Evolutionary conservation across 2,329 filamentous ascomycete genomes (phyloP), one percentile per base, ranked within the genome.

Genomic region (Cladosporium phlei): DNA sequence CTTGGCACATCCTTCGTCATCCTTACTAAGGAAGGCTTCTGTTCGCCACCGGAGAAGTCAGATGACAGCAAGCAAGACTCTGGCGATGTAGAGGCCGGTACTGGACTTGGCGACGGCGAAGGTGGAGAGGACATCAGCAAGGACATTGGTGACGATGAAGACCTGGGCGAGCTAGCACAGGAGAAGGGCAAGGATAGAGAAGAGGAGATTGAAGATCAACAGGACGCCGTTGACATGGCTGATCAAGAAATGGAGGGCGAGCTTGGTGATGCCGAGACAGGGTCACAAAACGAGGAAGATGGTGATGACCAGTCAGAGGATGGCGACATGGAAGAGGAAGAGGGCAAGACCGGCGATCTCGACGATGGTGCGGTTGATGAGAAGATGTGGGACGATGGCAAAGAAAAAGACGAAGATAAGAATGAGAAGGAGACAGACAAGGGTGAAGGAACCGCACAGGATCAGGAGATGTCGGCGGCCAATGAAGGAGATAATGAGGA

Each of bases 51-150:
- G 17, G 90, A 97, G 58, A 85, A 89, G 57, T 82, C 81, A 2
- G 39, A 54, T 14, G 53, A 54, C 12, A 64, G 52, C 17, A 49
- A 61, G 1, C 51, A 60, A 16, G 51, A 60, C 49, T 77, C 80
- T 19, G 87, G 90, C 10, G 86, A 95, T 57, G 74, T 96, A 22
- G 91, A 98, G 66, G 82, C 82, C 28, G 94, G 94, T 12, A 97
- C 90, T 9, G 94, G 93, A 25, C 80, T 98, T 19, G 94, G 93
- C 16, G 93, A 96, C 35, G 94, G 93, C 9, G 87, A 96, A 66
- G 94, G 91, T 14, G 90, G 86, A 4, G 90, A 98, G 63, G 91
- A 98, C 66, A 97, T 98, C 54, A 97, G 90, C 68, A 97, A 98
- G 64, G 93, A 98, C 60, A 85, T 98, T 37, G 82, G 87, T 53